Evolutionary conservation across 1,284 basidiomycete genomes (phyloP).

Genomic region (Porodaedalea pini): DNA sequence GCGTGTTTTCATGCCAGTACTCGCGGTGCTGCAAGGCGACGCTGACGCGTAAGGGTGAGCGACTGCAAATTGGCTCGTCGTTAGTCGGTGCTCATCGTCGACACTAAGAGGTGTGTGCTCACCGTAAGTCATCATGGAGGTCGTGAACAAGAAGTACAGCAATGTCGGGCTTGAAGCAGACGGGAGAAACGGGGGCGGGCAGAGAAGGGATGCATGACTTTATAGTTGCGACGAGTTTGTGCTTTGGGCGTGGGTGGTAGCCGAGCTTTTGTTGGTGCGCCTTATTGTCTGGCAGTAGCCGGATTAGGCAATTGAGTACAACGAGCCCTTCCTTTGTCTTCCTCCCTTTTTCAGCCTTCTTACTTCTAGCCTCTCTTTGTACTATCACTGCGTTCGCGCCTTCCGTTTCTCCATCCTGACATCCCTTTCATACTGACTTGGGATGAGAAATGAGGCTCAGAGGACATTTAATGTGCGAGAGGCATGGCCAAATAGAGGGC

Average conservation of each 20-base stretch:
- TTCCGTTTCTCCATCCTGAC: not conserved
- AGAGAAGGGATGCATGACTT: too few relatives aligned
- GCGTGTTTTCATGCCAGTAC: not conserved
- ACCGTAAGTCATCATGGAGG: not conserved
- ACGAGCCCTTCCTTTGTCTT: not conserved
- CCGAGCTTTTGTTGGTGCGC: slow-evolving; percentile 2
- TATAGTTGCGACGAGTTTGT: not conserved
- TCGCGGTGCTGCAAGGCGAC: not conserved
- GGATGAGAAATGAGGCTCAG: too few relatives aligned
- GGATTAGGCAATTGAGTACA: not conserved
- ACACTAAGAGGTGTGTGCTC: not conserved
- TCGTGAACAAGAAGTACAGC: not conserved
- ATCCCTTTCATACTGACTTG: too few relatives aligned
- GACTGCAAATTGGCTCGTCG: too few relatives aligned
- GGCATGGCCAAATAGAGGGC: too few relatives aligned
- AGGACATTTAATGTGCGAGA: too few relatives aligned
- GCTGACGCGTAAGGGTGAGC: slow-evolving; percentile 14
- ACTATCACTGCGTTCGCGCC: not conserved
- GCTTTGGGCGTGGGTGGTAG: not conserved
- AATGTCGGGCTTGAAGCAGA: not conserved
- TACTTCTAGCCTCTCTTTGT: not conserved
- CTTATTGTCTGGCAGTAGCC: not conserved
- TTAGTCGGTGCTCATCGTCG: not conserved
- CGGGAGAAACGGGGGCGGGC: not conserved
- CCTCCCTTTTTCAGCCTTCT: not conserved